These are phyloP conservation scores for Aphanomyces invadans DNA, from an alignment of 352 stramenopile species.

Conservation along the genomic window DNA sequence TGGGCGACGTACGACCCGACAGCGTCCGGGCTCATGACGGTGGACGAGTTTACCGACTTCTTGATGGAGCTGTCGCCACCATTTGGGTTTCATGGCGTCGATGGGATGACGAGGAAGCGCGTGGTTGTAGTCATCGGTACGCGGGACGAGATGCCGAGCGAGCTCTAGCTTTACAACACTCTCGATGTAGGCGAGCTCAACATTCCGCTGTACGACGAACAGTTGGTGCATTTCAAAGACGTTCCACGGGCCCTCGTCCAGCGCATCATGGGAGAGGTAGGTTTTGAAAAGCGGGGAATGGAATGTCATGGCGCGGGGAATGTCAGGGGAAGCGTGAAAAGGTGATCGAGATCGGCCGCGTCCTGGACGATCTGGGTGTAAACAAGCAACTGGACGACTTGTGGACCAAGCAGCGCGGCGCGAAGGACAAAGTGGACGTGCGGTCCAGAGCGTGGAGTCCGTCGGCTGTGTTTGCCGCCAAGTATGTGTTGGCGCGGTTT, in stretches of 20 bases:
- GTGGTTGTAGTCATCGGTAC: constrained; percentile 7
- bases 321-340: constrained; percentile 10
- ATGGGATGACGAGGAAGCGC: constrained; percentile 6
- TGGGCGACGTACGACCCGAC: constrained; percentile 86
- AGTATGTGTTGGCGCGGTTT: background rate
- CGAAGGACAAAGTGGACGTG: background rate
- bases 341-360: constrained; percentile 1
- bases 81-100: constrained; percentile 50
- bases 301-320: too few species aligned
- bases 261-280: constrained; percentile 13
- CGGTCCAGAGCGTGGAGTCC: background rate
- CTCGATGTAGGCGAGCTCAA: constrained; percentile 41
- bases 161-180: background rate
- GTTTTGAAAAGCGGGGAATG: too few species aligned
- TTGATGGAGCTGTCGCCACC: constrained; percentile 70
- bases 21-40: constrained; percentile 74
- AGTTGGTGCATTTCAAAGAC: constrained; percentile 80
- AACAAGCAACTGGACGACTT: constrained; percentile 23
- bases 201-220: constrained; percentile 72
- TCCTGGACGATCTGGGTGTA: constrained; percentile 16
- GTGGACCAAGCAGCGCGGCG: constrained; percentile 1
- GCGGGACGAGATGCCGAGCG: background rate
- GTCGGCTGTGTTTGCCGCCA: background rate
- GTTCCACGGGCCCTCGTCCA: constrained; percentile 48
- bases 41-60: constrained; percentile 63